Evolutionary conservation across 805 yeast species (phyloP).

Genomic region (Wickerhamomyces mucosus): DNA sequence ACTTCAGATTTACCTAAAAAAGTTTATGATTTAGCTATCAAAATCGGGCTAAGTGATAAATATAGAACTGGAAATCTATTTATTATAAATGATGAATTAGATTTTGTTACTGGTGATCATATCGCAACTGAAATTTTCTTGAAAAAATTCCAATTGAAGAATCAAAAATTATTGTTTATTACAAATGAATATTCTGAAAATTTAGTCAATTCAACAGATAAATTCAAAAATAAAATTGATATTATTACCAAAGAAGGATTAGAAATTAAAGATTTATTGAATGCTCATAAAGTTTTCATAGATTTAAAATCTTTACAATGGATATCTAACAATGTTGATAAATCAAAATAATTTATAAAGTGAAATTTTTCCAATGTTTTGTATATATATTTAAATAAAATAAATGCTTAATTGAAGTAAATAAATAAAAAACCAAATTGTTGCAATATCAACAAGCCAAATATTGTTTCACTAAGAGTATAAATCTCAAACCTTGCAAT

Average conservation of each 20-base stretch:
- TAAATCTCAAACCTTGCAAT: too few species aligned
- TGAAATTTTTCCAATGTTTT: background rate
- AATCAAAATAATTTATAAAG: background rate
- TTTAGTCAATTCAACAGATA: constrained; percentile 48
- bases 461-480: too few species aligned
- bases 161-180: constrained; percentile 56
- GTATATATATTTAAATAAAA: too few species aligned
- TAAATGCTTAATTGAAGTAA: background rate
- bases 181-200: constrained; percentile 51
- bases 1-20: constrained; percentile 67
- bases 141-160: constrained; percentile 37
- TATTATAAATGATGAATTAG: constrained; percentile 43
- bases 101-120: constrained; percentile 29
- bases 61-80: constrained; percentile 67
- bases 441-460: too few species aligned
- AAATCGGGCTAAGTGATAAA: constrained; percentile 73
- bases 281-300: constrained; percentile 66
- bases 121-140: constrained; percentile 41
- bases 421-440: too few species aligned
- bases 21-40: constrained; percentile 66
- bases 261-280: constrained; percentile 74
- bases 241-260: constrained; percentile 69
- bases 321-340: constrained; percentile 25
- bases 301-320: constrained; percentile 67
- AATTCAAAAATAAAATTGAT: constrained; percentile 43